Evolutionary conservation across 768 basidiomycete genomes (phyloP).

Genomic region (Baorangia bicolor): DNA sequence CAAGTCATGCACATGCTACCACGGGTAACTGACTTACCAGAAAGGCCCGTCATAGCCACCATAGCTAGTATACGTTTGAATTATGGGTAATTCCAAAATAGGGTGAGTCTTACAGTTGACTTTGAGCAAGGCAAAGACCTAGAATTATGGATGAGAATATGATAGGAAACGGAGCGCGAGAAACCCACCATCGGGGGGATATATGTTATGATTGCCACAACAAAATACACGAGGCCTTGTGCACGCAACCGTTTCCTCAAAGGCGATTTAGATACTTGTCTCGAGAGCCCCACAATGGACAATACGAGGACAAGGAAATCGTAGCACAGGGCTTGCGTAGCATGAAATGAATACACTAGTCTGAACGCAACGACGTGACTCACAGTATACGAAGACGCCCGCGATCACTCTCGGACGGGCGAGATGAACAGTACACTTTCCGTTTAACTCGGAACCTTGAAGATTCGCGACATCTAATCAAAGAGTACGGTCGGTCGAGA

Average conservation of each 20-base stretch:
- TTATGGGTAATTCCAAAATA: background rate
- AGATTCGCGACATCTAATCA: constrained; percentile 16
- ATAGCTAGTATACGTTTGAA: constrained; percentile 8
- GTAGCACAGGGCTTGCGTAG: constrained; percentile 19
- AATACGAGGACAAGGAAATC: constrained; percentile 23
- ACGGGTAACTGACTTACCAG: constrained; percentile 7
- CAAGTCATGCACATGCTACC: background rate
- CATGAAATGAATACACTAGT: background rate
- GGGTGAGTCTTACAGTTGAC: background rate
- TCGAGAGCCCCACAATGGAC: constrained; percentile 16
- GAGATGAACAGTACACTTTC: background rate
- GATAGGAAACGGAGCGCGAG: too few relatives aligned
- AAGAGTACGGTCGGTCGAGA: background rate
- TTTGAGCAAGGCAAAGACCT: constrained; percentile 17
- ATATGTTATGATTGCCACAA: constrained; percentile 14
- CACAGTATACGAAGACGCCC: constrained; percentile 20
- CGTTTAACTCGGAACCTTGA: background rate
- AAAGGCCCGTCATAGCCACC: background rate
- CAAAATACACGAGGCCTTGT: constrained; percentile 26
- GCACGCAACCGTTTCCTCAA: constrained; percentile 15
- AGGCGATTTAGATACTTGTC: constrained; percentile 12
- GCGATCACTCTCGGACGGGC: background rate
- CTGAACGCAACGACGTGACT: background rate
- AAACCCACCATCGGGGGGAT: constrained; percentile 12
- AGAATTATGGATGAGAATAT: background rate